A percentile compares a stretch with the other conserved stretches of the same genome.
These are phyloP conservation scores for Globisporangium megalacanthum DNA, from an alignment of 352 stramenopile genomes.

Conservation along the genomic window DNA sequence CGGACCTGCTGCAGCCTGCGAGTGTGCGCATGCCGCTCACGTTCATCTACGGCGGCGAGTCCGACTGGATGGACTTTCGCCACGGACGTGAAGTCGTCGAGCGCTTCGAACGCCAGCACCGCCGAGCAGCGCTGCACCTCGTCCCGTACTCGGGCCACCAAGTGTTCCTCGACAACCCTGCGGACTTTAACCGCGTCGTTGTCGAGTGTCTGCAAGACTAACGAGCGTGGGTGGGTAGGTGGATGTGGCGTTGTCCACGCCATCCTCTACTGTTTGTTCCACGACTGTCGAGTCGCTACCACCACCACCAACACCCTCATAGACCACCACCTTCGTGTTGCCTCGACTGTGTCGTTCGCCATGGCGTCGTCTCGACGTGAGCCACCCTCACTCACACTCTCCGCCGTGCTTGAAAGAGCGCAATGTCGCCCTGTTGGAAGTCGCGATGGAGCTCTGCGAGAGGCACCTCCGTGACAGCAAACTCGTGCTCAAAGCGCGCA, in stretches of 20 bases:
- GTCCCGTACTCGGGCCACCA: slow-evolving; percentile 68
- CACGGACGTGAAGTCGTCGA: slow-evolving; percentile 62
- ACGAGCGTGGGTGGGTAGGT: not conserved
- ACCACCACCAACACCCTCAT: no score
- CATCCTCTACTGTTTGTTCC: no score
- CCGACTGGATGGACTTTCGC: slow-evolving; percentile 84
- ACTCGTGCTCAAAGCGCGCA: slow-evolving; percentile 34
- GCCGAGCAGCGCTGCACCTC: slow-evolving; percentile 42
- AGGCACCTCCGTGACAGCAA: slow-evolving; percentile 37
- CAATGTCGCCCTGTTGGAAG: slow-evolving; percentile 62
- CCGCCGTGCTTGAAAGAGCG: slow-evolving; percentile 46
- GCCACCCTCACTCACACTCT: slow-evolving; percentile 1
- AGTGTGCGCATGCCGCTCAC: slow-evolving; percentile 71
- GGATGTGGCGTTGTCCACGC: no score
- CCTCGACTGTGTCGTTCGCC: no score
- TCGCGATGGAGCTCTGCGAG: slow-evolving; percentile 50
- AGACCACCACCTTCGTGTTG: no score
- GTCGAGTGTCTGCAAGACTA: slow-evolving; percentile 27
- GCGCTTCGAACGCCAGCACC: slow-evolving; percentile 27
- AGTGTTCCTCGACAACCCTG: slow-evolving; percentile 80
- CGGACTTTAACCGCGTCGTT: slow-evolving; percentile 59
- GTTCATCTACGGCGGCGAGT: slow-evolving; percentile 77
- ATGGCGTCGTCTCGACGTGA: no score
- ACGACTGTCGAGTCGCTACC: no score
- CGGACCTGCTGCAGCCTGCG: slow-evolving; percentile 52